Percentiles rank a stretch among this genome's conserved stretches.
phyloP scores from a whole-genome alignment of 768 basidiomycete species.

The Phallus indusiatus region DNA sequence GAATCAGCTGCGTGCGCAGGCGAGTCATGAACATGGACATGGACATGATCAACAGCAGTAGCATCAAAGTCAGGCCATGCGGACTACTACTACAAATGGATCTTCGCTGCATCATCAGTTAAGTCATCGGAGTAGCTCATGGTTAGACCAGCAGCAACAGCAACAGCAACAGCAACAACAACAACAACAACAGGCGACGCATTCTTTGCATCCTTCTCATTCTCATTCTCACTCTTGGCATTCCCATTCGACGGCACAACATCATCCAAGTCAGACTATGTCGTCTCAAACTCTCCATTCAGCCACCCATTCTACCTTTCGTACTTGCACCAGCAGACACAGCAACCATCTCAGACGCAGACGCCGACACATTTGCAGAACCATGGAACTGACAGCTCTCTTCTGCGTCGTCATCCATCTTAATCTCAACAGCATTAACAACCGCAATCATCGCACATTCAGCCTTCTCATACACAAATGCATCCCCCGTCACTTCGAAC shows the following conservation, averaged over 20 bases:
- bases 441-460: background rate
- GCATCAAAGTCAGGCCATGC: background rate
- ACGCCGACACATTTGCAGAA: background rate
- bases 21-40: background rate
- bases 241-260: background rate
- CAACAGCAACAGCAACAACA: no score
- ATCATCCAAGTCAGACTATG: background rate
- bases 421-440: slow-evolving; percentile 4
- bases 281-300: background rate
- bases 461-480: background rate
- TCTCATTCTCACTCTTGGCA: background rate
- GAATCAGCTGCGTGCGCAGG: background rate
- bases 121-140: background rate
- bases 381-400: background rate
- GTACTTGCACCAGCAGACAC: background rate
- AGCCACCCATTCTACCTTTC: background rate
- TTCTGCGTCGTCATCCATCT: slow-evolving; percentile 1
- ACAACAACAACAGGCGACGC: background rate
- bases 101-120: background rate
- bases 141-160: background rate
- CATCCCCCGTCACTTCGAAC: background rate
- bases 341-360: background rate
- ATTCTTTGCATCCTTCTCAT: background rate
- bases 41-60: background rate
- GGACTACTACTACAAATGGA: background rate